phyloP scores from a whole-genome alignment of 2,329 filamentous ascomycete genomes.

The Trichothecium roseum region DNA sequence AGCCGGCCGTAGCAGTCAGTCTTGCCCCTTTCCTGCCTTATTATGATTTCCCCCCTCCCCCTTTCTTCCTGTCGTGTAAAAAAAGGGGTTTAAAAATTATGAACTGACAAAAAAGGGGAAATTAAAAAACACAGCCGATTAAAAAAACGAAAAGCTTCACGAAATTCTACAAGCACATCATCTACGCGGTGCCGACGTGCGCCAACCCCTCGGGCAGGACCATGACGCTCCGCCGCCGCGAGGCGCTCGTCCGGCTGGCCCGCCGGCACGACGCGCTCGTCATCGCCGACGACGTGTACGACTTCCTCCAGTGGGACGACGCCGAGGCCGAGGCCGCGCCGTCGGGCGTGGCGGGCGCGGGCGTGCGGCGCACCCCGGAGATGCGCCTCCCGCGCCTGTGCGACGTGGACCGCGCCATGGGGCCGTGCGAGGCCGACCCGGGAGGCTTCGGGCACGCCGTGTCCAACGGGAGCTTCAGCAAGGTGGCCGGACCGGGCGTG shows the following conservation, averaged over 20 bases:
- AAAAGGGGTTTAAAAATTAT: too few relatives aligned
- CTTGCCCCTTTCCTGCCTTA: too few relatives aligned
- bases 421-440: constrained; percentile 35
- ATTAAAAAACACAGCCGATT: constrained; percentile 24
- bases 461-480: constrained; percentile 85
- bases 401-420: constrained; percentile 64
- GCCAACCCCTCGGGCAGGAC: constrained; percentile 81
- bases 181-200: constrained; percentile 84
- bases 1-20: too few relatives aligned
- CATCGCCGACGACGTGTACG: constrained; percentile 87
- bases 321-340: constrained; percentile 21
- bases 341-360: too few relatives aligned
- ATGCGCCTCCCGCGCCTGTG: constrained; percentile 64
- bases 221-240: constrained; percentile 59
- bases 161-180: constrained; percentile 77
- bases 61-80: too few relatives aligned
- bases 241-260: constrained; percentile 64
- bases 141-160: constrained; percentile 48
- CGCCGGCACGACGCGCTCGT: constrained; percentile 73
- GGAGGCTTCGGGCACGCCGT: constrained; percentile 63
- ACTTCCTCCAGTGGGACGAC: constrained; percentile 72
- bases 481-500: constrained; percentile 71
- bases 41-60: too few relatives aligned
- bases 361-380: too few relatives aligned
- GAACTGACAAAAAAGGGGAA: constrained; percentile 3